These are phyloP conservation scores for Candida krabiensis DNA, from an alignment of 805 yeast species.

Conservation along the genomic window DNA sequence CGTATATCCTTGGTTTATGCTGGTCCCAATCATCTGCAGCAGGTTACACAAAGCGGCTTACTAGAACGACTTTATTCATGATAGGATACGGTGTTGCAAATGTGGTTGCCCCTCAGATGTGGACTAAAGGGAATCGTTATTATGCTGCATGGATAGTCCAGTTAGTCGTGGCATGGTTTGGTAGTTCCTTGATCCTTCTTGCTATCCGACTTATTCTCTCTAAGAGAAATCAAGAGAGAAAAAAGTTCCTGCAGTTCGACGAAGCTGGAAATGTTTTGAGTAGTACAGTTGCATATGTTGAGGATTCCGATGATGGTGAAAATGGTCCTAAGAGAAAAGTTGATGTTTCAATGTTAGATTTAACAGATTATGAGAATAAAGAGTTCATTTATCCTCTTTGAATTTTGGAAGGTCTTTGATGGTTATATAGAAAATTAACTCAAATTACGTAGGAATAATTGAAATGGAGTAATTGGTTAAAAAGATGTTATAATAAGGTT, in stretches of 20 bases:
- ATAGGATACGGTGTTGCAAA: slow-evolving; percentile 43
- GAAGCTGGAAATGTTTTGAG: slow-evolving; percentile 20
- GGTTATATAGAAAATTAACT: too few species aligned
- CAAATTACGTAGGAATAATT: too few species aligned
- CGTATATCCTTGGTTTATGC: neutral
- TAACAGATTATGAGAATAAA: slow-evolving; percentile 54
- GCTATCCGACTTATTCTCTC: slow-evolving; percentile 45
- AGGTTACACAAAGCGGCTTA: slow-evolving; percentile 46
- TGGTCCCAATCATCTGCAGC: slow-evolving; percentile 21
- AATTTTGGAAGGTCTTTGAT: too few species aligned
- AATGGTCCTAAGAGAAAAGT: slow-evolving; percentile 29
- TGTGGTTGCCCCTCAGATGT: slow-evolving; percentile 46
- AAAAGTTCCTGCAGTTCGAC: slow-evolving; percentile 14
- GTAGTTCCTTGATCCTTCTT: slow-evolving; percentile 44
- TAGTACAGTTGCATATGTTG: slow-evolving; percentile 29
- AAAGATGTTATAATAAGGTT: too few species aligned
- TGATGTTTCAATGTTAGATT: slow-evolving; percentile 46
- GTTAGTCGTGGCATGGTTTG: slow-evolving; percentile 48
- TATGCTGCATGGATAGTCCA: slow-evolving; percentile 55
- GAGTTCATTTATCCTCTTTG: slow-evolving; percentile 51
- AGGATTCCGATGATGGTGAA: slow-evolving; percentile 22
- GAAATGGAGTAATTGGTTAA: too few species aligned
- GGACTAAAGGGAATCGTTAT: slow-evolving; percentile 26
- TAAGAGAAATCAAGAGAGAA: slow-evolving; percentile 44
- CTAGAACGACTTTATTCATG: slow-evolving; percentile 44